Evolutionary conservation across 192 early-diverging fungal species (phyloP), one percentile per base, ranked within the genome.

Genomic region (Funneliformis mosseae): DNA sequence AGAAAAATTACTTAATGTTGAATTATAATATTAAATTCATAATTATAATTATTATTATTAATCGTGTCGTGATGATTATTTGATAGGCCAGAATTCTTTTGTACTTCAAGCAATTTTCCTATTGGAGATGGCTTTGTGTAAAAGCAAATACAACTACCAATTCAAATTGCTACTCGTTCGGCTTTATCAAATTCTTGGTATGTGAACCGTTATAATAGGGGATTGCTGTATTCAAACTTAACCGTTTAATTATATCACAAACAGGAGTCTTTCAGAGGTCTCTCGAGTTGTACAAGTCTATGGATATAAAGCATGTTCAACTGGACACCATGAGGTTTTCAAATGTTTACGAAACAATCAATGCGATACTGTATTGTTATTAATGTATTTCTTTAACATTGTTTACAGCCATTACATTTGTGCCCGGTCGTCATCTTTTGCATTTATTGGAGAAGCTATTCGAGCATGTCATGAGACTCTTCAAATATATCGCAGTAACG

Each of bases 281-380:
- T 8, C 82, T 87, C 39, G 85, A 85, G 16, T 86, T 95, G 70
- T 92, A 88, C 85, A 87, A 87, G 69, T 88, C 91, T 0, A 89
- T 99, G 88, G 92, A 93, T 72, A 92, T 97, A 83, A 99, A 99
- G 82, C 91, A 97, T 82, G 89, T 97, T n/a, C 95, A 97, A 85
- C 87, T 90, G 74, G 97, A 99, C 81, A 96, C 97, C 0, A 84
- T 97, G 71, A 92, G 92, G 76, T 92, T 88, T 79, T 69, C 86
- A 9, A 16, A 39, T 62, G 74, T 66, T 87, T 12, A 62, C 72
- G 61, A 84, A 83, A 23, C 76, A 87, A n/a, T 81, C 76, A 80
- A 81, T 61, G 68, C 71, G 11, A 79, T 88, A 21, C 83, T 83
- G 28, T 85, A 79, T 66, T 83, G 45, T 46, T 28, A 66, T 63